A percentile compares a stretch with the other conserved stretches of the same genome.
Evolutionary conservation across 2,329 filamentous ascomycete genomes (phyloP).

Genomic region (Nannizzia gypsea): DNA sequence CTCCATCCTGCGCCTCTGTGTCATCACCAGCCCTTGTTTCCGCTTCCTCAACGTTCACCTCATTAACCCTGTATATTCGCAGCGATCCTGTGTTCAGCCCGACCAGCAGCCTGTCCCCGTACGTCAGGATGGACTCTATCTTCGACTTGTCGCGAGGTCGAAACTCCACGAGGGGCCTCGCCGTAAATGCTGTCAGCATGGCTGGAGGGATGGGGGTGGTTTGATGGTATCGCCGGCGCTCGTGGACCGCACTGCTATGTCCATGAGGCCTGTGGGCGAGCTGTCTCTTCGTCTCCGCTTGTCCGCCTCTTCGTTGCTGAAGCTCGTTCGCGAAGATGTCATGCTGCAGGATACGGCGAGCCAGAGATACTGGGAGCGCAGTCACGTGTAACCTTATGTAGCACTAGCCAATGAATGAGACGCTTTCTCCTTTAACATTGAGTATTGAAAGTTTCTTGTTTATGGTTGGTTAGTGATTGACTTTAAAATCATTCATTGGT

Average conservation of each 20-base stretch:
- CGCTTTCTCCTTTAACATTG: no score
- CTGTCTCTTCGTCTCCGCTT: background rate
- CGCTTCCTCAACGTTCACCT: conserved; percentile 35
- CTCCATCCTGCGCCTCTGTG: conserved; percentile 12
- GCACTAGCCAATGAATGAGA: no score
- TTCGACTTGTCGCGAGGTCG: conserved; percentile 89
- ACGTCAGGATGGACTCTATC: conserved; percentile 89
- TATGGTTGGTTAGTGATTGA: no score
- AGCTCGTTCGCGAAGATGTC: background rate
- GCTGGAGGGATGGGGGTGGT: background rate
- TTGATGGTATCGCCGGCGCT: background rate
- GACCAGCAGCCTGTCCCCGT: conserved; percentile 84
- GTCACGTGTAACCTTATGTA: no score
- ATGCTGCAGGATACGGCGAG: background rate
- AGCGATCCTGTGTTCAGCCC: conserved; percentile 82
- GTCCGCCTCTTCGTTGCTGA: background rate
- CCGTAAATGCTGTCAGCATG: conserved; percentile 96
- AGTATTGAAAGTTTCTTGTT: no score
- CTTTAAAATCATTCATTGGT: background rate
- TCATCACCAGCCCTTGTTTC: conserved; percentile 20
- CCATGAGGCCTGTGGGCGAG: conserved; percentile 1
- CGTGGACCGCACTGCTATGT: conserved; percentile 3
- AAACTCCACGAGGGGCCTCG: conserved; percentile 93
- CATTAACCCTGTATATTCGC: conserved; percentile 84
- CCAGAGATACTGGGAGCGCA: no score